Conservation (phyloP, 225 moss, liverwort and hornwort species). For the Polytrichum formosum region DNA sequence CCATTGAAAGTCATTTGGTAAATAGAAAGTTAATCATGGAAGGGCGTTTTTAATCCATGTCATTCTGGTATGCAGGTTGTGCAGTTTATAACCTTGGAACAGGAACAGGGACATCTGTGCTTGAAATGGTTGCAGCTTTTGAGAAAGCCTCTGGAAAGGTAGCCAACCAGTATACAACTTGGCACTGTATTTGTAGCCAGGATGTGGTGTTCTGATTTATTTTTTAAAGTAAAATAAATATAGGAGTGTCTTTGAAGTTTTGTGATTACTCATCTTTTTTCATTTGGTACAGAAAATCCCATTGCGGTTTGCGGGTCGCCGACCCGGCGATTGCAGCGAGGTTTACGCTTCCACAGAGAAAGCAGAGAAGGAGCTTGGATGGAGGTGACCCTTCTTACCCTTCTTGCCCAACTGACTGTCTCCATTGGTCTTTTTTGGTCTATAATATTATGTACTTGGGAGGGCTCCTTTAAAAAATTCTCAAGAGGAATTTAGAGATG, state of each 20-base stretch:
- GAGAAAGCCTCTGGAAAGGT: constrained; percentile 95
- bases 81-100: constrained; percentile 88
- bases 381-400: constrained; percentile 67
- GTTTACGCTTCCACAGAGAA: constrained; percentile 80
- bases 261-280: background rate
- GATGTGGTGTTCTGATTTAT: background rate
- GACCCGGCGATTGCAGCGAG: constrained; percentile 86
- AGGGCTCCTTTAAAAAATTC: too few species aligned
- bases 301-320: constrained; percentile 61
- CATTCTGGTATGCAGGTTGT: constrained; percentile 56
- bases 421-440: background rate
- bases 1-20: background rate
- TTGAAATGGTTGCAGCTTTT: constrained; percentile 92
- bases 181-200: background rate
- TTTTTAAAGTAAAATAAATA: background rate
- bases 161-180: constrained; percentile 1
- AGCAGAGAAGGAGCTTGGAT: constrained; percentile 75
- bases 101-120: constrained; percentile 88
- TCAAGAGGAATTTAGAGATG: background rate
- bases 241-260: background rate
- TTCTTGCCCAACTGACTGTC: too few species aligned
- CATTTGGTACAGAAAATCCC: constrained; percentile 68
- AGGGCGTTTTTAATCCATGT: background rate
- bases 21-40: background rate
- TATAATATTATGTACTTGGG: background rate